These are phyloP conservation scores for Ascochyta clinopodiicola DNA, from an alignment of 2,329 filamentous ascomycete genomes.

Conservation along the genomic window DNA sequence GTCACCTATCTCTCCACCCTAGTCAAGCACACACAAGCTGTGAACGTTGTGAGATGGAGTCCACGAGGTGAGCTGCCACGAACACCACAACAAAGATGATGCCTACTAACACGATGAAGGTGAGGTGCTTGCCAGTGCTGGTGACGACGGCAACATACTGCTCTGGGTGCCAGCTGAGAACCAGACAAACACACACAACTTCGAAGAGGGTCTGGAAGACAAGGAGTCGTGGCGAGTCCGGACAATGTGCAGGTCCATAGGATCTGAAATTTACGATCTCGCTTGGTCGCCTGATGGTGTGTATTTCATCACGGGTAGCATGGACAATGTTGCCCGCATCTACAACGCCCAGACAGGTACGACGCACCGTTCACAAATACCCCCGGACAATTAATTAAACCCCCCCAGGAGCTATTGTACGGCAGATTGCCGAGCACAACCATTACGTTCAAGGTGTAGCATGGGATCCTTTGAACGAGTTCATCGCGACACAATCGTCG, in stretches of 20 bases:
- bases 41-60: constrained; percentile 96
- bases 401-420: constrained; percentile 58
- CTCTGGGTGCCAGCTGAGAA: constrained; percentile 91
- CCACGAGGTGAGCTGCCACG: constrained; percentile 73
- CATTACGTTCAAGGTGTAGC: constrained; percentile 98
- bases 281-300: constrained; percentile 98
- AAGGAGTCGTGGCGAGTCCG: constrained; percentile 97
- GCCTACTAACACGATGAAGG: constrained; percentile 60
- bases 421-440: constrained; percentile 95
- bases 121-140: constrained; percentile 90
- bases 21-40: constrained; percentile 91
- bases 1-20: constrained; percentile 92
- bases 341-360: constrained; percentile 91
- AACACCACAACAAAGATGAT: neutral
- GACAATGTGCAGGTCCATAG: constrained; percentile 95
- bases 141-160: constrained; percentile 96
- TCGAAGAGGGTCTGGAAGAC: constrained; percentile 86
- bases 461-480: constrained; percentile 98
- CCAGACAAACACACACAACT: constrained; percentile 70
- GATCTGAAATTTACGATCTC: constrained; percentile 96
- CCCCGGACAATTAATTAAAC: constrained; percentile 23
- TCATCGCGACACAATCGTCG: constrained; percentile 96
- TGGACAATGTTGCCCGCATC: constrained; percentile 98
- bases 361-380: constrained; percentile 32
- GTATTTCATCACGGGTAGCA: constrained; percentile 98